Evolutionary conservation across 352 stramenopile genomes (phyloP).

Genomic region (Phytophthora nicotianae): DNA sequence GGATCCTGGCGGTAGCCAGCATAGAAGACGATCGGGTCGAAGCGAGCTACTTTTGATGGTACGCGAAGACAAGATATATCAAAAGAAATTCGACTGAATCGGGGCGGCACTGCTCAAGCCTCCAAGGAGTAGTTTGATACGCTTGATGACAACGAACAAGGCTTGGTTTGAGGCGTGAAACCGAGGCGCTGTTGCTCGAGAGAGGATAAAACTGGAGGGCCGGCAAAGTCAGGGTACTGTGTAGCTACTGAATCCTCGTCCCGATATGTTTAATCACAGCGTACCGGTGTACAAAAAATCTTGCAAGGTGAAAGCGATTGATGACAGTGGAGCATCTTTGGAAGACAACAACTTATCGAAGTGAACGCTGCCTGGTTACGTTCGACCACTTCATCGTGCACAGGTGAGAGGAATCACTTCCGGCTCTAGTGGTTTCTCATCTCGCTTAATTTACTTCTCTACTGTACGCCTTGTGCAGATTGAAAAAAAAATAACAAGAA

Average conservation of each 20-base stretch:
- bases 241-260: slow-evolving; percentile 6
- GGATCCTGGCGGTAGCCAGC: no score
- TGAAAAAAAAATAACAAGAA: no score
- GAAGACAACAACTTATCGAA: no score
- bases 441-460: background rate
- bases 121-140: background rate
- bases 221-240: slow-evolving; percentile 43
- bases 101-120: slow-evolving; percentile 23
- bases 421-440: background rate
- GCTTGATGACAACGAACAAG: background rate
- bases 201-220: no score
- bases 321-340: no score
- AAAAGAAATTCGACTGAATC: slow-evolving; percentile 19
- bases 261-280: background rate
- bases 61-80: background rate
- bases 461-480: background rate
- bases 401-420: background rate
- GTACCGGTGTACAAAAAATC: no score
- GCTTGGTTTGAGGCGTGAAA: background rate
- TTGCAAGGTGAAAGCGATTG: no score
- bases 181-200: background rate
- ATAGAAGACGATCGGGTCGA: no score
- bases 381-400: background rate
- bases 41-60: background rate
- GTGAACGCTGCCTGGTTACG: no score